These are phyloP conservation scores for Mortierella sp. DNA, from an alignment of 371 early-diverging fungal genomes.

Conservation along the genomic window DNA sequence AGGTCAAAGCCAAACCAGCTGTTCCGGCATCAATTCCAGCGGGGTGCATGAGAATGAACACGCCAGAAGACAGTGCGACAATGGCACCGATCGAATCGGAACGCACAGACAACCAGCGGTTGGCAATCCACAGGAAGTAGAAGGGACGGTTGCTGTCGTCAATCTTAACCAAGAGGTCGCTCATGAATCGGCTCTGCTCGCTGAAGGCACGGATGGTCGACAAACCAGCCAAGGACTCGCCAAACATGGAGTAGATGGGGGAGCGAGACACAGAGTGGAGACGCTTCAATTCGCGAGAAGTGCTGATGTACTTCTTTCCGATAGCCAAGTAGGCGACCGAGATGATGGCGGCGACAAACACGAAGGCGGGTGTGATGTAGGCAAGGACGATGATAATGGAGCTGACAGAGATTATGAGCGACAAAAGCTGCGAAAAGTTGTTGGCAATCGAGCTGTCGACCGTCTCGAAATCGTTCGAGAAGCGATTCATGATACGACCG, in stretches of 20 bases:
- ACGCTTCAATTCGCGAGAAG: conserved; percentile 86
- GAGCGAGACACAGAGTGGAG: conserved; percentile 81
- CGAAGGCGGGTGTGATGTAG: conserved; percentile 71
- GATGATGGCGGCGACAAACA: conserved; percentile 40
- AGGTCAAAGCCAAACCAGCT: conserved; percentile 87
- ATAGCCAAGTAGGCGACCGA: conserved; percentile 60
- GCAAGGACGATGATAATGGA: conserved; percentile 75
- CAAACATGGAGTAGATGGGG: conserved; percentile 82
- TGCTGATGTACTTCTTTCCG: conserved; percentile 73
- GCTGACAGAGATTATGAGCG: conserved; percentile 59
- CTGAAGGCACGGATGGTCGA: conserved; percentile 82
- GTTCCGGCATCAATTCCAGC: conserved; percentile 80
- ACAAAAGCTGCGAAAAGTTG: conserved; percentile 46
- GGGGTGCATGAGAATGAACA: conserved; percentile 67
- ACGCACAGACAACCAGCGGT: conserved; percentile 91
- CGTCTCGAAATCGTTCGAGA: conserved; percentile 83
- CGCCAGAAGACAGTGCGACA: conserved; percentile 77
- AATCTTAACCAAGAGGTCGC: conserved; percentile 66
- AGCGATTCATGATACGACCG: conserved; percentile 92
- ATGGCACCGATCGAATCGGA: conserved; percentile 79
- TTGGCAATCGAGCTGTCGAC: conserved; percentile 72
- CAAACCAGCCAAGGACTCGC: conserved; percentile 76
- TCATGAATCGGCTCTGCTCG: conserved; percentile 71
- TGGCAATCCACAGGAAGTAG: conserved; percentile 86
- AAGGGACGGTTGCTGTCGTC: conserved; percentile 81